A percentile compares a stretch with the other conserved stretches of the same genome.
phyloP scores from a whole-genome alignment of 257 asterid species.

The Plantago elongata region DNA sequence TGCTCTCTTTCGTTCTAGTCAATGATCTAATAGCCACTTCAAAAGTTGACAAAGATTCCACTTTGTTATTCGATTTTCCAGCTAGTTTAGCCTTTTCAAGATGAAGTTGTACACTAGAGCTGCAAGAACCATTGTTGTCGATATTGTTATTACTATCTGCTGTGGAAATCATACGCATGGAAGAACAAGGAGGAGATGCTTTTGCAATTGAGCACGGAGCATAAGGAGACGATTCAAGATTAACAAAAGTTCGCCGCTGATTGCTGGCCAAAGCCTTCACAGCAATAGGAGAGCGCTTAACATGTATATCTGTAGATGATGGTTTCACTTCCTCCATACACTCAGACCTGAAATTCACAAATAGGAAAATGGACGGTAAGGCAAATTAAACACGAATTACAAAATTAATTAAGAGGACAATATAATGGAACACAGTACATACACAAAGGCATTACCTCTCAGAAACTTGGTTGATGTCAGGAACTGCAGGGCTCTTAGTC shows the following conservation, averaged over 20 bases:
- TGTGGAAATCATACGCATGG: constrained; percentile 41
- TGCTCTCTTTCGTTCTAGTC: constrained; percentile 85
- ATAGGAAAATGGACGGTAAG: constrained; percentile 4
- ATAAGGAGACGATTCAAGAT: constrained; percentile 40
- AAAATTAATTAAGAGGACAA: constrained; percentile 8
- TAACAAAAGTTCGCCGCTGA: constrained; percentile 23
- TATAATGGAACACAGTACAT: neutral
- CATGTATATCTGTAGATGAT: constrained; percentile 30
- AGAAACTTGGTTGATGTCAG: constrained; percentile 35
- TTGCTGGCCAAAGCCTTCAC: constrained; percentile 30
- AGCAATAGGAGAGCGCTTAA: constrained; percentile 33
- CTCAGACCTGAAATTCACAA: constrained; percentile 35
- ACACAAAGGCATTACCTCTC: constrained; percentile 36
- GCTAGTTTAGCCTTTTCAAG: constrained; percentile 42
- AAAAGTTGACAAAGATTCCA: constrained; percentile 63
- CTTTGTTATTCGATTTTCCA: constrained; percentile 54
- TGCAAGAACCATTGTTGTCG: constrained; percentile 42
- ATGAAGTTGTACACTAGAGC: constrained; percentile 49
- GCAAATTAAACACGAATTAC: constrained; percentile 6
- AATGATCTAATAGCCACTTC: constrained; percentile 59
- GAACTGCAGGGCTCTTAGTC: constrained; percentile 23
- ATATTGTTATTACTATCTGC: constrained; percentile 34
- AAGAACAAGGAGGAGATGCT: constrained; percentile 50
- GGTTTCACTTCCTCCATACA: constrained; percentile 33
- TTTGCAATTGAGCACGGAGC: constrained; percentile 45